phyloP scores from a whole-genome alignment of 2,329 filamentous ascomycete genomes.

The Periglandula ipomoeae region DNA sequence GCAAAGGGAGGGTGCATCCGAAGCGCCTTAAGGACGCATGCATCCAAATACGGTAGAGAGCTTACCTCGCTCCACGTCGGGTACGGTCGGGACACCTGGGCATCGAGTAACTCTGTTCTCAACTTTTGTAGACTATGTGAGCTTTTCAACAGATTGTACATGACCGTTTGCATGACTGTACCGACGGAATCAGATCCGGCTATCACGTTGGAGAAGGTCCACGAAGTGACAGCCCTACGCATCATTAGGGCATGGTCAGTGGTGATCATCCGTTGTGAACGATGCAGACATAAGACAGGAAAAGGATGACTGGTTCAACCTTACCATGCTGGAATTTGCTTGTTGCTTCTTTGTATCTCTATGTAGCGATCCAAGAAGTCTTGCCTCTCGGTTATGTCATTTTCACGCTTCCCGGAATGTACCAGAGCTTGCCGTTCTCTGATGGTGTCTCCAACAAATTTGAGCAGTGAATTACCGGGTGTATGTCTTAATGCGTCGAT shows the following conservation, averaged over 20 bases:
- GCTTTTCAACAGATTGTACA: constrained; percentile 19
- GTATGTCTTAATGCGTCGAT: neutral
- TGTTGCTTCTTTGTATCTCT: constrained; percentile 7
- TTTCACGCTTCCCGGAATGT: neutral
- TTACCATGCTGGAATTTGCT: neutral
- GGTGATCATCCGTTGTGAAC: too few species aligned
- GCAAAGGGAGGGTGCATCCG: constrained; percentile 1
- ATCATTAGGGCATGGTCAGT: too few species aligned
- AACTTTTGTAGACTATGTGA: constrained; percentile 16
- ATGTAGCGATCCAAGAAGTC: constrained; percentile 12
- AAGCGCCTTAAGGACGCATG: constrained; percentile 5
- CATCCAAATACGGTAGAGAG: constrained; percentile 20
- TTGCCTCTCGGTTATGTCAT: neutral
- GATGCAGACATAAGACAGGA: too few species aligned
- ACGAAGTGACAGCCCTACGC: constrained; percentile 17
- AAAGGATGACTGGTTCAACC: too few species aligned
- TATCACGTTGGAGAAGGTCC: constrained; percentile 21
- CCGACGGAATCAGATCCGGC: constrained; percentile 21
- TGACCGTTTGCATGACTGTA: constrained; percentile 18
- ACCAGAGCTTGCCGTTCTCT: constrained; percentile 1
- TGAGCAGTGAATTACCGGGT: constrained; percentile 19
- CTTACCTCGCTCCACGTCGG: constrained; percentile 19
- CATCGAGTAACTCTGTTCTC: constrained; percentile 17
- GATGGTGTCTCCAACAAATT: constrained; percentile 25
- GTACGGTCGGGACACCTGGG: constrained; percentile 17